Conservation (phyloP, 495 filamentous ascomycete genomes). For the Annulohypoxylon maeteangense region DNA sequence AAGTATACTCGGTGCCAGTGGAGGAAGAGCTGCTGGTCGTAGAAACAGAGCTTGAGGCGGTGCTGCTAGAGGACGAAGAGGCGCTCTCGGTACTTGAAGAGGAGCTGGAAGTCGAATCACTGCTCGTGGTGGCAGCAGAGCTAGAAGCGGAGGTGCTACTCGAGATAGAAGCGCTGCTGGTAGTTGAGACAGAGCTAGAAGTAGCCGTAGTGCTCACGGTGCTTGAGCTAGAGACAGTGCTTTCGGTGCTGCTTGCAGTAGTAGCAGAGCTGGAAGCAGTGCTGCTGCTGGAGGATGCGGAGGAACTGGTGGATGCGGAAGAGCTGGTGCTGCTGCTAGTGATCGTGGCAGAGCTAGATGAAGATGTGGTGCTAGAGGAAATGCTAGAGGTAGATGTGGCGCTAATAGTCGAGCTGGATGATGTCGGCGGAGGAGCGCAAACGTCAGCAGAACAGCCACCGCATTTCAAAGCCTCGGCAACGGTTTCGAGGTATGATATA, state of each 20-base stretch:
- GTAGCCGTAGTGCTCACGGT: background rate
- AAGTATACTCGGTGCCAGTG: background rate
- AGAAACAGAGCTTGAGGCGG: background rate
- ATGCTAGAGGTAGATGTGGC: background rate
- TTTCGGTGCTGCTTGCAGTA: background rate
- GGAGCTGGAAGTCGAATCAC: background rate
- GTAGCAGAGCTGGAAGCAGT: background rate
- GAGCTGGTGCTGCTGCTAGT: background rate
- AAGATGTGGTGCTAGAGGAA: background rate
- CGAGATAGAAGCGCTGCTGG: background rate
- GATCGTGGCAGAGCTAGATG: background rate
- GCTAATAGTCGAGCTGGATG: constrained; percentile 26
- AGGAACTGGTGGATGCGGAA: background rate
- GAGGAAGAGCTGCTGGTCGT: background rate
- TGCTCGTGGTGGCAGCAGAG: background rate
- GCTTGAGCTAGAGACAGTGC: background rate
- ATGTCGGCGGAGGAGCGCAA: constrained; percentile 25
- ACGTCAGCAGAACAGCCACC: constrained; percentile 33
- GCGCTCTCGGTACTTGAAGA: background rate
- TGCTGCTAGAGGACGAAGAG: background rate
- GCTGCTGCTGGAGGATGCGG: background rate
- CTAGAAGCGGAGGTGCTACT: constrained; percentile 15
- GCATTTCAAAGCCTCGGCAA: constrained; percentile 40
- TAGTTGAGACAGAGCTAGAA: background rate
- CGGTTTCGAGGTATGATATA: constrained; percentile 46